Evolutionary conservation across 2,329 filamentous ascomycete species (phyloP).

Genomic region (Aureobasidium sp.): DNA sequence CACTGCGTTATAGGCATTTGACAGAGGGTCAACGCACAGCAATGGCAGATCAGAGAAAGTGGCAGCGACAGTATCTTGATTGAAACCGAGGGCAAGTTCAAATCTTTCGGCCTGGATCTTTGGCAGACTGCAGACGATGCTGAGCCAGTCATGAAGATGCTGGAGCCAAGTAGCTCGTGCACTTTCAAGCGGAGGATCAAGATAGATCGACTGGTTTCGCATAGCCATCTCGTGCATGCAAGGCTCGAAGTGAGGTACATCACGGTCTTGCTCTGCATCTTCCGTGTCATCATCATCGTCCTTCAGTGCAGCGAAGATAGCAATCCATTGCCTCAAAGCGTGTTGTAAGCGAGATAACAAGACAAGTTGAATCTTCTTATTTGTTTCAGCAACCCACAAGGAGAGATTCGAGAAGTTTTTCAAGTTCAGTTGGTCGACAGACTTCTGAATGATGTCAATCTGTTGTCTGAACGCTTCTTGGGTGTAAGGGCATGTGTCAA

Average conservation of each 20-base stretch:
- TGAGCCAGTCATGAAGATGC: conserved; percentile 89
- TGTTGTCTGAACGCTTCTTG: conserved; percentile 68
- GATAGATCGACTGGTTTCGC: conserved; percentile 94
- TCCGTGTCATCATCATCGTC: conserved; percentile 21
- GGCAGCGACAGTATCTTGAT: conserved; percentile 49
- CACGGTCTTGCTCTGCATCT: conserved; percentile 30
- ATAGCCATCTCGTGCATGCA: conserved; percentile 91
- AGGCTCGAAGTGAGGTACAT: conserved; percentile 58
- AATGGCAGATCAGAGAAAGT: conserved; percentile 79
- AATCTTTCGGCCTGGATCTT: conserved; percentile 95
- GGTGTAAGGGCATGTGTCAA: conserved; percentile 78
- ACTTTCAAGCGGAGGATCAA: conserved; percentile 87
- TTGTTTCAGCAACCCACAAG: conserved; percentile 83
- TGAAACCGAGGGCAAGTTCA: conserved; percentile 68
- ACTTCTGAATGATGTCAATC: conserved; percentile 77
- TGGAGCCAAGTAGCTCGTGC: conserved; percentile 89
- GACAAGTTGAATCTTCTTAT: conserved; percentile 72
- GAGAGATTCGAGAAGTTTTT: conserved; percentile 92
- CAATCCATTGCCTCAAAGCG: conserved; percentile 80
- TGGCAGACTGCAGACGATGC: conserved; percentile 80
- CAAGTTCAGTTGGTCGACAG: conserved; percentile 94
- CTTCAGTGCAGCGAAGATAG: conserved; percentile 60
- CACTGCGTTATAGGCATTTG: conserved; percentile 71
- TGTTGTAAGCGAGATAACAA: conserved; percentile 74
- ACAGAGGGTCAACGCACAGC: conserved; percentile 70